Base-by-base conservation (phyloP, 257 asterid species). In the Knoxia roxburghii region DNA sequence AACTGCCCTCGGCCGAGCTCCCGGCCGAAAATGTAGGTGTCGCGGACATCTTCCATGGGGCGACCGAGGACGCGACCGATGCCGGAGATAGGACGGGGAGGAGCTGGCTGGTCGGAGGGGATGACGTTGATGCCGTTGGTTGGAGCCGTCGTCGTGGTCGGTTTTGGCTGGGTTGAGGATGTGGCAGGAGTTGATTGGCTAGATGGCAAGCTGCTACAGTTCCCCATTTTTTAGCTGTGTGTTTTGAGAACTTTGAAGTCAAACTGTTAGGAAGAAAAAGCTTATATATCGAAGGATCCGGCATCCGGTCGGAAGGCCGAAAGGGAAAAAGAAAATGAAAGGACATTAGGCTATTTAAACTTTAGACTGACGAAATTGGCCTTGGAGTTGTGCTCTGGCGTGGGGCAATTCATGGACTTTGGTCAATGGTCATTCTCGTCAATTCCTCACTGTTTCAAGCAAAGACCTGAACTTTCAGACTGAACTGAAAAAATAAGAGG, bases 1-100 rank as follows among this genome's bases (percentile, higher is more conserved):
- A 88, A 90, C 65, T 90, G 96, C 1, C 97, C 97, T 17, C 97
- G 96, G 32, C 97, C 97, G 11, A 90, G 90, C 62, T 88, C 95
- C n/a, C 87, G 82, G 55, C 90, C 92, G 59, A 90, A 90, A 24
- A 72, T 74, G 90, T 86, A 90, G 78, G 51, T 67, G 59, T 86
- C 73, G 69, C 79, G 86, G 59, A 86, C 73, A 49, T 90, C 96
- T 61, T 90, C 82, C 83, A 90, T 76, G 32, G 90, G 95, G 13
- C 90, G 86, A 75, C 90, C 89, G 61, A 90, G 95, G 69, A 90
- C 84, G 64, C 89, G 87, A 63, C 97, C 97, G 66, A 53, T 55
- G 52, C 85, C 85, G 72, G 87, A 78, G 54, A 78, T 83, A 20
- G 77, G 81, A 5, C 88, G 97, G 13, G 87, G 94, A 0, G 89